phyloP scores from a whole-genome alignment of 331 rosid species.

The Prunus yedoensis region DNA sequence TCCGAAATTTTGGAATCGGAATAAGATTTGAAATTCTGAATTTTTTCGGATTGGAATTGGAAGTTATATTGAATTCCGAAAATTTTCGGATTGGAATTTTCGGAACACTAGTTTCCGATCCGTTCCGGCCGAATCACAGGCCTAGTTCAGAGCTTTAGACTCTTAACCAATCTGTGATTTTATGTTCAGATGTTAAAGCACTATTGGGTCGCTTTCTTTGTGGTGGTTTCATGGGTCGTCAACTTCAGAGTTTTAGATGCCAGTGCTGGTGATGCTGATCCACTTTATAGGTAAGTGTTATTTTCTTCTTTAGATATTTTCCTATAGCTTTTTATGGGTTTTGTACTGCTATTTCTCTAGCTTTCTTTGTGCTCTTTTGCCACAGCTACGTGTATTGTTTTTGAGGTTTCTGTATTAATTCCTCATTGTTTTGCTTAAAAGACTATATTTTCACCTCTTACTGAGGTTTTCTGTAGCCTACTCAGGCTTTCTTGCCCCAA shows the following conservation, averaged over 20 bases:
- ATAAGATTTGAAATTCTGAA: no score
- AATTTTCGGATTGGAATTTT: no score
- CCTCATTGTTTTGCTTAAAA: background rate
- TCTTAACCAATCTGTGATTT: constrained; percentile 14
- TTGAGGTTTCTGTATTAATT: background rate
- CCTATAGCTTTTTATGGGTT: background rate
- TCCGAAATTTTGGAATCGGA: no score
- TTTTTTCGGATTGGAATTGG: no score
- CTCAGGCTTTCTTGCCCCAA: background rate
- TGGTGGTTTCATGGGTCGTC: constrained; percentile 42
- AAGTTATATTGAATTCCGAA: no score
- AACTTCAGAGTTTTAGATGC: constrained; percentile 51
- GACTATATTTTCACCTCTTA: background rate
- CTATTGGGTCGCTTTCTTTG: constrained; percentile 40
- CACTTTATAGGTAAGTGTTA: constrained; percentile 50
- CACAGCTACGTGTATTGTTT: background rate
- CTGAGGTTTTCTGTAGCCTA: background rate
- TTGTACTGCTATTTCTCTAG: background rate
- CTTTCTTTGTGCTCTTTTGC: background rate
- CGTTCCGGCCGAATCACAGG: no score
- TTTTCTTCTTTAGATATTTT: background rate
- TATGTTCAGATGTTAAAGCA: constrained; percentile 50
- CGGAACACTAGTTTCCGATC: no score
- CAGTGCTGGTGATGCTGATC: constrained; percentile 71
- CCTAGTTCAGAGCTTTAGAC: no score